Percentiles rank a stretch among this genome's conserved stretches.
Evolutionary conservation across 495 filamentous ascomycete genomes (phyloP).

Genomic region (Hypoxylon fuscum): DNA sequence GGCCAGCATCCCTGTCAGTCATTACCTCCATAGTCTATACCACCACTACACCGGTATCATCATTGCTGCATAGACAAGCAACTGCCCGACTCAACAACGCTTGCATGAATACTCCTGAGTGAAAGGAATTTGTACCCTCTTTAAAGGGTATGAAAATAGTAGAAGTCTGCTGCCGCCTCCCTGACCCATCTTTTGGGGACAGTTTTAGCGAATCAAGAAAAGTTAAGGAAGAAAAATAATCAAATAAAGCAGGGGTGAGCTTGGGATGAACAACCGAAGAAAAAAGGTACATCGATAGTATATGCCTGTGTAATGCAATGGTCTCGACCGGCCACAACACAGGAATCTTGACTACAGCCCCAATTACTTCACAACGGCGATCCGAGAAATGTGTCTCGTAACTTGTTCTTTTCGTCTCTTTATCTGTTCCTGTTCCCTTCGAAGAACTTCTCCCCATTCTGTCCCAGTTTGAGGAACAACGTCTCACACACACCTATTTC

Average conservation of each 20-base stretch:
- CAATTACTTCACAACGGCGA: slow-evolving; percentile 41
- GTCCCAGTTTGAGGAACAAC: slow-evolving; percentile 45
- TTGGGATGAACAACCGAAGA: slow-evolving; percentile 41
- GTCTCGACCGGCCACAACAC: slow-evolving; percentile 42
- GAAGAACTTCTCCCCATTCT: slow-evolving; percentile 41
- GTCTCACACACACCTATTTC: slow-evolving; percentile 44
- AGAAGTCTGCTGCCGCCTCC: slow-evolving; percentile 22
- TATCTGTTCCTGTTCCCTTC: slow-evolving; percentile 42
- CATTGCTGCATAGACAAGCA: slow-evolving; percentile 37
- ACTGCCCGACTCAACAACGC: slow-evolving; percentile 37
- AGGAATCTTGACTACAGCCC: slow-evolving; percentile 42
- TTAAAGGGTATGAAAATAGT: not conserved
- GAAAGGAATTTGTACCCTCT: not conserved
- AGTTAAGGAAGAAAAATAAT: slow-evolving; percentile 21
- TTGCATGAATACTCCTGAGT: slow-evolving; percentile 7
- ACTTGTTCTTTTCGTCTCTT: slow-evolving; percentile 41
- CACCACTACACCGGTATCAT: slow-evolving; percentile 22
- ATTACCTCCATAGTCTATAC: slow-evolving; percentile 26
- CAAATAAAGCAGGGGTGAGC: slow-evolving; percentile 40
- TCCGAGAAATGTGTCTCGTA: slow-evolving; percentile 43
- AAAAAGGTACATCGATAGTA: slow-evolving; percentile 48
- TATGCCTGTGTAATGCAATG: slow-evolving; percentile 44
- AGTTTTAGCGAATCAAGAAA: slow-evolving; percentile 16
- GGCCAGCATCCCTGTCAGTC: slow-evolving; percentile 45
- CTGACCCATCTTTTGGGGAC: slow-evolving; percentile 10